A percentile compares a stretch with the other conserved stretches of the same genome.
Conservation (phyloP, 169 alveolate species). For the Plasmodium malariae region DNA sequence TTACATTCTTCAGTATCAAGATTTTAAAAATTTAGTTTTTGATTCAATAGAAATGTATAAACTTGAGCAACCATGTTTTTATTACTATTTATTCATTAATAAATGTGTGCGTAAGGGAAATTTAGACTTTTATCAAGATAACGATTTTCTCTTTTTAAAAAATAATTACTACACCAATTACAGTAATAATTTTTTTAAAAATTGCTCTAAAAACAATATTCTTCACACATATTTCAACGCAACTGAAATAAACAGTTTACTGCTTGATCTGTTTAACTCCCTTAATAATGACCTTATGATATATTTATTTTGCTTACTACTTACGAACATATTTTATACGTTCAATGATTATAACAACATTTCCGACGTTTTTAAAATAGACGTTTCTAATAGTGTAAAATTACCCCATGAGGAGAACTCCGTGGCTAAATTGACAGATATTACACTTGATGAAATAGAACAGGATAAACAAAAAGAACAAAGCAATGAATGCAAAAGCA, state of each 20-base stretch:
- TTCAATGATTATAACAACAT: conserved; percentile 19
- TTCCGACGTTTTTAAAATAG: conserved; percentile 37
- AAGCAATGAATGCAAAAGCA: background rate
- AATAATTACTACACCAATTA: conserved; percentile 2
- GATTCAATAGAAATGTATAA: conserved; percentile 21
- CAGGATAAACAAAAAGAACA: background rate
- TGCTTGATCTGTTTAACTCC: conserved; percentile 23
- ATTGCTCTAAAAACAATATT: background rate
- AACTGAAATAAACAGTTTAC: conserved; percentile 1
- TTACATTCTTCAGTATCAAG: conserved; percentile 13
- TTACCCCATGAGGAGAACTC: background rate
- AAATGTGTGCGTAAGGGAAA: conserved; percentile 15
- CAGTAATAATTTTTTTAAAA: background rate
- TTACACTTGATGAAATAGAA: background rate
- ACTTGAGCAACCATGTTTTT: conserved; percentile 48
- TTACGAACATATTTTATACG: conserved; percentile 21
- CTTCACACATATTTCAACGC: conserved; percentile 9
- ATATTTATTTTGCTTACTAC: conserved; percentile 46
- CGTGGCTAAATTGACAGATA: background rate
- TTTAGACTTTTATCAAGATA: conserved; percentile 18
- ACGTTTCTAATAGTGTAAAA: background rate
- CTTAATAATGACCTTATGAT: conserved; percentile 47
- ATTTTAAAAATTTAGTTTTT: conserved; percentile 39
- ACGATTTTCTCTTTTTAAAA: conserved; percentile 28
- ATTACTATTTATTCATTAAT: conserved; percentile 39